Evolutionary conservation across 306 rosid genomes (phyloP), one percentile per base, ranked within the genome.

Genomic region (Fagus crenata): DNA sequence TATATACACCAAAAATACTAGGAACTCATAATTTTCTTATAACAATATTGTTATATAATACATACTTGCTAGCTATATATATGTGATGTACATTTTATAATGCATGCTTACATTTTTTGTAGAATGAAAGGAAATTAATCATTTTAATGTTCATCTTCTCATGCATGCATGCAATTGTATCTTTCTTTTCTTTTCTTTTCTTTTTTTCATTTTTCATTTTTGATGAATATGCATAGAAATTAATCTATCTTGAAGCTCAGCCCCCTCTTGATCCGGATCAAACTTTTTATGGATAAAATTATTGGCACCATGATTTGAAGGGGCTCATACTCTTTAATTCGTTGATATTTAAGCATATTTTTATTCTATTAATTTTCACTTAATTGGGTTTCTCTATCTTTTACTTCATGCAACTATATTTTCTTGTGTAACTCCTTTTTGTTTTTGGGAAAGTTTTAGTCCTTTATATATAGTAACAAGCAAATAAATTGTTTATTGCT

Each of bases 141-240:
- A 37, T 65, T 39, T 65, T 36, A 37, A 37, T 65, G 40, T n/a
- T 12, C 17, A 31, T 75, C 53, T 49, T 64, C 33, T 17, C 59
- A 35, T 51, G 73, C 79, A 35, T 51, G 73, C 79, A 76, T 76
- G 73, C 73, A 76, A 65, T 11, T 33, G 53, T 18, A 58, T 7
- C 1, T 41, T 56, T 40, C 40, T 8, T 40, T 51, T 42, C 2
- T 12, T 51, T 5, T 13, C 7, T 31, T 31, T 0, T 11, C 37
- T 4, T 18, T 37, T 63, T 35, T 36, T 4, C n/a, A 36, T 63
- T 4, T 39, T 76, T 37, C 22, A 9, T 6, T 18, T 65, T 49
- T 49, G 61, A 75, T 33, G 36, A 41, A n/a, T 39, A 37, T 32
- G n/a, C 18, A 12, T 8, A 60, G 6, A 39, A 12, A 9, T 3